Evolutionary conservation across 768 basidiomycete genomes (phyloP).

Genomic region (Gymnopilus junonius): DNA sequence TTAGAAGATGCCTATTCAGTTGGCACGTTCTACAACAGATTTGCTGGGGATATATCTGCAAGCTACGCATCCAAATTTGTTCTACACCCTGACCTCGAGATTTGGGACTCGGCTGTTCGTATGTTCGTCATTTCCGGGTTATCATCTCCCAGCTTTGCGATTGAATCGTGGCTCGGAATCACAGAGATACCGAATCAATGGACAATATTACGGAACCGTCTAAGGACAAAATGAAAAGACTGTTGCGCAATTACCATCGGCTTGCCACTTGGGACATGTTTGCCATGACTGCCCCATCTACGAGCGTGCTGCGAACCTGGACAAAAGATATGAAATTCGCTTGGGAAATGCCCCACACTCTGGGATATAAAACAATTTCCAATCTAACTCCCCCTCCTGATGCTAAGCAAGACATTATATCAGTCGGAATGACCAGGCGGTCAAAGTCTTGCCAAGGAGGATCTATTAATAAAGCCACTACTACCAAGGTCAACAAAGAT

Average conservation of each 20-base stretch:
- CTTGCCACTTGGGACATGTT: constrained; percentile 5
- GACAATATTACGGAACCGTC: not conserved
- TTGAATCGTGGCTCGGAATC: not conserved
- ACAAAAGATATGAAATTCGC: not conserved
- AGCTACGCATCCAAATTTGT: not conserved
- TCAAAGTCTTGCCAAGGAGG: not conserved
- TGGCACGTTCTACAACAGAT: not conserved
- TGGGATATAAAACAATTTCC: not conserved
- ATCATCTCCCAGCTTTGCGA: not conserved
- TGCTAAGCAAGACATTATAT: not conserved
- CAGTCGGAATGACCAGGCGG: not conserved
- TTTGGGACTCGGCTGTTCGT: not conserved
- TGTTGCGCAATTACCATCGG: not conserved
- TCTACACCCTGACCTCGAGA: not conserved
- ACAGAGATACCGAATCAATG: not conserved
- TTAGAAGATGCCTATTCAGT: not conserved
- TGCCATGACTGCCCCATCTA: not conserved
- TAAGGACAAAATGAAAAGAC: not conserved
- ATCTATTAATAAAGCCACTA: not conserved
- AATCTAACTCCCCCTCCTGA: not conserved
- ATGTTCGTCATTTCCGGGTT: not conserved
- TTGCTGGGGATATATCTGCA: not conserved
- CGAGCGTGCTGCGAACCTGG: not conserved
- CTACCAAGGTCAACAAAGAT: not conserved
- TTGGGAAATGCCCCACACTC: not conserved